These are phyloP conservation scores for Backusella liffmaniae DNA, from an alignment of 192 early-diverging fungal genomes.

Conservation along the genomic window DNA sequence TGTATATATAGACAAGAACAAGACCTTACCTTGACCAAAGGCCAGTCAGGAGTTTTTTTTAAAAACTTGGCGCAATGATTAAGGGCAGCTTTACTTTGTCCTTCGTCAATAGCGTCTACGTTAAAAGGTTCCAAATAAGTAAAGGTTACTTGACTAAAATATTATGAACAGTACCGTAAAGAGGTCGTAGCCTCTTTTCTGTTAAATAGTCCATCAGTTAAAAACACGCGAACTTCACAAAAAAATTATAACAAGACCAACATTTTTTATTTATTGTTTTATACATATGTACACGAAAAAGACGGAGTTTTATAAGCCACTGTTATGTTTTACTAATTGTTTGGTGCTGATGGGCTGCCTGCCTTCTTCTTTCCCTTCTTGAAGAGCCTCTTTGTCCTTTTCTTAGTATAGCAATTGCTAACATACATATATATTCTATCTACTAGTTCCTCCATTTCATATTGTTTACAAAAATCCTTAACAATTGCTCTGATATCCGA, in stretches of 20 bases:
- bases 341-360: no score
- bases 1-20: neutral
- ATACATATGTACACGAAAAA: neutral
- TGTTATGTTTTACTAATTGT: neutral
- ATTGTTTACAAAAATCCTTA: neutral
- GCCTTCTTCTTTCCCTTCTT: neutral
- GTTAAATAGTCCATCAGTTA: constrained; percentile 17
- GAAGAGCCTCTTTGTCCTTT: neutral
- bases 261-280: no score
- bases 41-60: constrained; percentile 67
- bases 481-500: neutral
- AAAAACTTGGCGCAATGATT: constrained; percentile 62
- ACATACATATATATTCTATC: neutral
- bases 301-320: neutral
- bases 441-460: neutral
- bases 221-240: neutral
- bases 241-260: neutral
- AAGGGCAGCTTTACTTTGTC: constrained; percentile 65
- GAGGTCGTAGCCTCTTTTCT: constrained; percentile 54
- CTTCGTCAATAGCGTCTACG: constrained; percentile 62
- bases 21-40: constrained; percentile 61
- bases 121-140: neutral
- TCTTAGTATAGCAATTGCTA: neutral
- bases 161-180: constrained; percentile 49
- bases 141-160: neutral